Conservation (phyloP, 1,284 basidiomycete species). For the Acaromyces ingoldii region DNA sequence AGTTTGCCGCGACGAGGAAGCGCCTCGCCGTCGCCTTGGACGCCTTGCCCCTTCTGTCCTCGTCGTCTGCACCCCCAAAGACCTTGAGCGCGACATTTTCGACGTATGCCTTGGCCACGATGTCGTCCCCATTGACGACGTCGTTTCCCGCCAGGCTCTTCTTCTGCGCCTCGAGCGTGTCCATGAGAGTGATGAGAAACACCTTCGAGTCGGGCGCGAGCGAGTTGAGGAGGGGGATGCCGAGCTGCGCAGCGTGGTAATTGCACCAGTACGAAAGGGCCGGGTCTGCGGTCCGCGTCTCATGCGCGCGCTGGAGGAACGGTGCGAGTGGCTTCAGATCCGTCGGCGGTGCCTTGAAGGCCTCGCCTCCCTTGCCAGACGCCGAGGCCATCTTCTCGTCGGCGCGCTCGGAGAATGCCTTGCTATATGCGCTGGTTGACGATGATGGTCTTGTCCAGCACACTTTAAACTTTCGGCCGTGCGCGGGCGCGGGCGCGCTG, state of each 20-base stretch:
- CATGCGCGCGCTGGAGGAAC: constrained; percentile 82
- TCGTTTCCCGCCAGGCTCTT: constrained; percentile 68
- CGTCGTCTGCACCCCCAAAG: constrained; percentile 82
- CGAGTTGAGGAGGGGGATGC: constrained; percentile 57
- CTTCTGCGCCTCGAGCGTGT: constrained; percentile 76
- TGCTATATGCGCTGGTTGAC: too few relatives aligned
- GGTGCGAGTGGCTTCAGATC: constrained; percentile 60
- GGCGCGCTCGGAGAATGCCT: too few relatives aligned
- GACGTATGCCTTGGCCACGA: constrained; percentile 76
- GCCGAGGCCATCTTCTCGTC: too few relatives aligned
- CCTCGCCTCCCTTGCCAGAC: too few relatives aligned
- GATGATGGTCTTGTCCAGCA: too few relatives aligned
- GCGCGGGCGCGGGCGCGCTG: too few relatives aligned
- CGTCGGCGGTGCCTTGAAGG: constrained; percentile 18
- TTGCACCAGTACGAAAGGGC: constrained; percentile 90
- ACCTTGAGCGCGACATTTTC: constrained; percentile 90
- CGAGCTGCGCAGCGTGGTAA: constrained; percentile 83
- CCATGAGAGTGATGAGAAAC: constrained; percentile 71
- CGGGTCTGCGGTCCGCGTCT: constrained; percentile 73
- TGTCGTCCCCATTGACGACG: constrained; percentile 70
- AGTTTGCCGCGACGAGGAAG: constrained; percentile 79
- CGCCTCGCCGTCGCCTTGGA: constrained; percentile 74
- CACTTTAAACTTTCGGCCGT: too few relatives aligned
- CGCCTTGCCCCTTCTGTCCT: constrained; percentile 72
- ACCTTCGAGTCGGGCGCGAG: constrained; percentile 58